Evolutionary conservation across 2,329 filamentous ascomycete genomes (phyloP).

Genomic region (Pestalotiopsis fici): DNA sequence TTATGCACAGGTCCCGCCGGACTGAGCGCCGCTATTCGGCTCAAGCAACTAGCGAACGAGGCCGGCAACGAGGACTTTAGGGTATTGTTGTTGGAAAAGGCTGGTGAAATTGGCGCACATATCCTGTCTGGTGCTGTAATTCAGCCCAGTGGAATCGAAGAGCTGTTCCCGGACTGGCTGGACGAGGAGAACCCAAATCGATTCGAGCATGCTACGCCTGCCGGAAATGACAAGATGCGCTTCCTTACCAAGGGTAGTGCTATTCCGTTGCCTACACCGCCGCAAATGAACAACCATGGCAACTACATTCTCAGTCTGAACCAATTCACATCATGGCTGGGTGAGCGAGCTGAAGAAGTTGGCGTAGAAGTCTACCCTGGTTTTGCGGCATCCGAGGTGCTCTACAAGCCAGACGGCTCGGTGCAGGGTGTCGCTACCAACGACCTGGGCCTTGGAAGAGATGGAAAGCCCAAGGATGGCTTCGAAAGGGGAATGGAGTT

Average conservation of each 20-base stretch:
- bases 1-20: conserved; percentile 72
- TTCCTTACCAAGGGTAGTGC: conserved; percentile 83
- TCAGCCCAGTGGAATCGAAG: conserved; percentile 82
- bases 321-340: conserved; percentile 93
- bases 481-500: conserved; percentile 99
- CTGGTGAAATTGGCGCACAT: conserved; percentile 91
- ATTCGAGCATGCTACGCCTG: conserved; percentile 86
- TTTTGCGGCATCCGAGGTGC: conserved; percentile 89
- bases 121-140: conserved; percentile 96
- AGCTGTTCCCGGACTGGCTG: conserved; percentile 93
- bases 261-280: conserved; percentile 82
- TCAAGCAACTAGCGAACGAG: conserved; percentile 94
- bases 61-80: conserved; percentile 95
- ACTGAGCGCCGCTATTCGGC: conserved; percentile 85
- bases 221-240: conserved; percentile 83
- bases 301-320: conserved; percentile 98
- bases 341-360: conserved; percentile 92
- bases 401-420: conserved; percentile 84
- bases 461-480: conserved; percentile 82
- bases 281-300: conserved; percentile 97
- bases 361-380: conserved; percentile 96
- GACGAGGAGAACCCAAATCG: conserved; percentile 83
- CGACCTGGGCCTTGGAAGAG: conserved; percentile 80
- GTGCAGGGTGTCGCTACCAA: conserved; percentile 96
- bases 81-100: conserved; percentile 91